These are phyloP conservation scores for Tolypocladium endophyticum DNA, from an alignment of 2,329 filamentous ascomycete species.

Conservation along the genomic window DNA sequence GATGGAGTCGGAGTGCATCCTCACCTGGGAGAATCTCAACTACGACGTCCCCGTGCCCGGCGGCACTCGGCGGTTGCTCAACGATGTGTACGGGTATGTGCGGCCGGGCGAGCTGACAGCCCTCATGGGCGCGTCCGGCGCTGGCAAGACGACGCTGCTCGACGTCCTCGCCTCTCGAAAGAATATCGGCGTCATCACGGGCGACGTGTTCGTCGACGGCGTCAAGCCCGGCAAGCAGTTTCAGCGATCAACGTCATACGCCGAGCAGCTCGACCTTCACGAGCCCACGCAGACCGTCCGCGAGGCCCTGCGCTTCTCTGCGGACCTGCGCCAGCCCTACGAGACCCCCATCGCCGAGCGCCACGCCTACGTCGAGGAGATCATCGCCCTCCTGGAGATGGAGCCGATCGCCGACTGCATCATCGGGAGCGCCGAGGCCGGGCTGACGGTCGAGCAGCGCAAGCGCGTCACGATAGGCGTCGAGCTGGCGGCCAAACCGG, in stretches of 20 bases:
- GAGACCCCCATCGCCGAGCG: conserved; percentile 44
- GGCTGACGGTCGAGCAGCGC: conserved; percentile 54
- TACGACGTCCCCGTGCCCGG: conserved; percentile 58
- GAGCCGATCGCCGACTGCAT: conserved; percentile 48
- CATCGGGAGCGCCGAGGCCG: conserved; percentile 53
- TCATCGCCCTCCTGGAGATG: conserved; percentile 49
- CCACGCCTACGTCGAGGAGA: conserved; percentile 50
- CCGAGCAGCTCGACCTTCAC: conserved; percentile 53
- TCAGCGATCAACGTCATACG: conserved; percentile 51
- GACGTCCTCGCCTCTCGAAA: conserved; percentile 59
- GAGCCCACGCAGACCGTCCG: conserved; percentile 52
- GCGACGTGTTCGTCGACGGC: conserved; percentile 48
- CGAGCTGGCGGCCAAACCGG: conserved; percentile 74
- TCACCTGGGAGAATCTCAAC: conserved; percentile 80
- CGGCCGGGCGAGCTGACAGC: conserved; percentile 69
- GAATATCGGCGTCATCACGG: conserved; percentile 49
- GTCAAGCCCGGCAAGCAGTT: conserved; percentile 47
- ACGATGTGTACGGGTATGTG: conserved; percentile 55
- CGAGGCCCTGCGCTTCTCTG: conserved; percentile 53
- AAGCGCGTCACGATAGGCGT: conserved; percentile 86
- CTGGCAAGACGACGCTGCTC: conserved; percentile 76
- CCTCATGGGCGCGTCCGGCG: conserved; percentile 75
- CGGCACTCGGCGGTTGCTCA: conserved; percentile 44
- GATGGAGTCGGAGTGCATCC: conserved; percentile 52
- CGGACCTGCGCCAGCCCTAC: conserved; percentile 46